Evolutionary conservation across 345 rosid species (phyloP), one percentile per base, ranked within the genome.

Genomic region (Syzygium oleosum): DNA sequence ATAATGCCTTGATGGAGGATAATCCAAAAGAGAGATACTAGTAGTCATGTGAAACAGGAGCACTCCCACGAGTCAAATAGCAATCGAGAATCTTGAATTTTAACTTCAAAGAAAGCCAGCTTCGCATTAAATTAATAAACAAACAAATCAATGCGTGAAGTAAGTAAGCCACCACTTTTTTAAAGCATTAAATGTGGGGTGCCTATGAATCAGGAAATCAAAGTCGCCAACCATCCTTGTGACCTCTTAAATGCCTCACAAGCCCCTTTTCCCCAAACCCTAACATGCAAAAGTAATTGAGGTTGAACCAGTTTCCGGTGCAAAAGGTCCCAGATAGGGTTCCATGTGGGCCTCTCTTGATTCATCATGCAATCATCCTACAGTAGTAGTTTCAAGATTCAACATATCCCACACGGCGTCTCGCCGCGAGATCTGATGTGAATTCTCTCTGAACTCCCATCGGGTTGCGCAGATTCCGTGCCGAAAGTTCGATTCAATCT

Each of bases 401-500:
- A 1, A 1, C 1, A 9, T 19, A 73, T 0, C 21, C 49, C 49
- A 12, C 49, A 73, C 8, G 27, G 46, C 49, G 21, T 38, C 49
- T 25, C 1, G 34, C 13, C 25, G 6, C 80, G 5, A 68, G 80
- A 17, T 68, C 6, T 19, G 7, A 34, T 2, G 46, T 68, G 2
- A 68, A 34, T 3, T 34, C 3, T 34, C 46, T 34, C 7, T n/a
- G 25, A 68, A 19, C 9, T 68, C 80, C 8, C 12, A 13, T 34
- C 13, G 0, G 2, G 46, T 9, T 34, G 3, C 9, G 9, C 7
- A 54, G 23, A 3, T 19, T 52, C 54, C 54, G 7, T 3, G 19
- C 21, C 21, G 54, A 52, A 52, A 52, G 54, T 17, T 52, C 54
- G 56, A 54, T 54, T 54, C 23, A 7, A 52, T 5, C 23, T 19